phyloP scores from a whole-genome alignment of 176 grass and related monocot species.

The Oryza punctata region DNA sequence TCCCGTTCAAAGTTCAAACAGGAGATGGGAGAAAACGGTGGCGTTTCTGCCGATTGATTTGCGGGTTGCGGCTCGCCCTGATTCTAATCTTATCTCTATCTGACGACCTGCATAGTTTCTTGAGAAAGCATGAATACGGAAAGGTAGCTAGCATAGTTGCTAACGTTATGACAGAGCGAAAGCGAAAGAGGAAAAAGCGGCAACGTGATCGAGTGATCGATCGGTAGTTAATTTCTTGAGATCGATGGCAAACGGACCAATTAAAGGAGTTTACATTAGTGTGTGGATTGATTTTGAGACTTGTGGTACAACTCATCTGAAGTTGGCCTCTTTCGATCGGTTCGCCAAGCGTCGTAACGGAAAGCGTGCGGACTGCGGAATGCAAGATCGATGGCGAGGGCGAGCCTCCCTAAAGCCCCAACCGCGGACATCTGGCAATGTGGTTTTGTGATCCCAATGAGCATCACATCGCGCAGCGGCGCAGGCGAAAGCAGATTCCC shows the following conservation, averaged over 20 bases:
- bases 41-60: neutral
- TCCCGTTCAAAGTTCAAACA: slow-evolving; percentile 3
- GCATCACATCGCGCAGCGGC: neutral
- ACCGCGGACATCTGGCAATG: neutral
- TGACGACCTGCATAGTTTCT: slow-evolving; percentile 36
- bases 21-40: neutral
- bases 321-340: neutral
- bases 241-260: slow-evolving; percentile 11
- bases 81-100: slow-evolving; percentile 5
- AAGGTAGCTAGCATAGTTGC: neutral
- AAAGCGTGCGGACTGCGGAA: neutral
- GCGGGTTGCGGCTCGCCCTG: neutral
- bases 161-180: slow-evolving; percentile 39
- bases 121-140: slow-evolving; percentile 39
- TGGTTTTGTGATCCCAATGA: slow-evolving; percentile 42
- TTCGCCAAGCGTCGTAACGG: neutral
- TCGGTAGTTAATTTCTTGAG: slow-evolving; percentile 33
- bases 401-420: neutral
- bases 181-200: slow-evolving; percentile 53
- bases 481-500: slow-evolving; percentile 60
- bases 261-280: neutral
- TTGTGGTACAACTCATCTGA: neutral
- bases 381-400: neutral
- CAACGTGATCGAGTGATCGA: slow-evolving; percentile 38
- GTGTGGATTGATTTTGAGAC: neutral